These are phyloP conservation scores for Stachybotrys elegans DNA, from an alignment of 2,329 filamentous ascomycete genomes.

Conservation along the genomic window DNA sequence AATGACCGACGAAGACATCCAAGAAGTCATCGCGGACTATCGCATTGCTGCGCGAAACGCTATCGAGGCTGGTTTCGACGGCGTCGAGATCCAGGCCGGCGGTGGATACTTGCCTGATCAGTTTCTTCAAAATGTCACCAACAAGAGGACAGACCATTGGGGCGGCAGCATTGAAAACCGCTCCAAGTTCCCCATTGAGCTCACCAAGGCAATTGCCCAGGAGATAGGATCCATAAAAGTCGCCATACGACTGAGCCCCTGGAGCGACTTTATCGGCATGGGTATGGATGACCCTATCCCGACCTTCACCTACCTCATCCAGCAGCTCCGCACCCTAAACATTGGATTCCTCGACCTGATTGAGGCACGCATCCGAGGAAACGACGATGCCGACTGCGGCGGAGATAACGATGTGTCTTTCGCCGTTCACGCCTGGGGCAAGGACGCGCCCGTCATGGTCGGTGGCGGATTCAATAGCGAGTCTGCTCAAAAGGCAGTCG, in stretches of 20 bases:
- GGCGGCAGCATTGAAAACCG: conserved; percentile 46
- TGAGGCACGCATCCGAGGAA: background rate
- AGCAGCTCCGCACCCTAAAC: background rate
- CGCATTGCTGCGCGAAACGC: conserved; percentile 28
- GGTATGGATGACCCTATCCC: conserved; percentile 53
- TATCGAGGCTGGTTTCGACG: conserved; percentile 60
- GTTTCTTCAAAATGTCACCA: conserved; percentile 36
- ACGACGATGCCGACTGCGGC: background rate
- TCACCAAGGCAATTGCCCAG: conserved; percentile 16
- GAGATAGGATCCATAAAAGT: conserved; percentile 43
- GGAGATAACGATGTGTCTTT: background rate
- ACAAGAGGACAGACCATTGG: conserved; percentile 42
- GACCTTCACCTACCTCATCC: conserved; percentile 53
- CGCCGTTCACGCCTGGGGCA: background rate
- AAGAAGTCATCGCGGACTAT: background rate
- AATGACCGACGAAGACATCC: background rate
- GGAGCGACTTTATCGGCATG: conserved; percentile 55
- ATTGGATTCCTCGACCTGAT: background rate
- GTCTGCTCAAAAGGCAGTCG: background rate
- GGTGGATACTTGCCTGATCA: conserved; percentile 53
- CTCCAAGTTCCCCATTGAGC: conserved; percentile 31
- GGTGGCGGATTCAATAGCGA: background rate
- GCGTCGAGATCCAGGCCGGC: conserved; percentile 53
- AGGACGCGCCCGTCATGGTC: background rate
- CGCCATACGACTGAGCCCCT: conserved; percentile 53